Conservation (phyloP, 306 rosid species). For the Dryas drummondii region DNA sequence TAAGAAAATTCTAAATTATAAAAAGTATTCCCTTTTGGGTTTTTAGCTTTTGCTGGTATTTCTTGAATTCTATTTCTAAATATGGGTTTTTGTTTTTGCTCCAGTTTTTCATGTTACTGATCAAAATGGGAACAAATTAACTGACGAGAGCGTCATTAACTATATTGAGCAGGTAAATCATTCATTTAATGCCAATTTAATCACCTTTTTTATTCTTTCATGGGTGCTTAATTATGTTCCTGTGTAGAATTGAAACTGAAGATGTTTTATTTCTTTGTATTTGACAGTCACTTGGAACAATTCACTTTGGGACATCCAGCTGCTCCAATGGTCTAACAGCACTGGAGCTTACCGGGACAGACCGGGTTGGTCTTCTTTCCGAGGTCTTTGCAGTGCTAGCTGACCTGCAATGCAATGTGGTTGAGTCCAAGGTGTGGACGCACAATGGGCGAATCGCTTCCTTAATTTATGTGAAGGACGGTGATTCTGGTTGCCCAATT, state of each 20-base stretch:
- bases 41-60: not conserved
- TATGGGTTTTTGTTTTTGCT: conserved; percentile 1
- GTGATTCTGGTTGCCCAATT: conserved; percentile 61
- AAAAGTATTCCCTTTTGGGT: not conserved
- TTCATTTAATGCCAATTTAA: not conserved
- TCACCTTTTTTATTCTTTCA: too few relatives aligned
- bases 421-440: conserved; percentile 94
- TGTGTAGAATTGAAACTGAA: conserved; percentile 8
- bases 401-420: conserved; percentile 81
- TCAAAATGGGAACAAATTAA: conserved; percentile 74
- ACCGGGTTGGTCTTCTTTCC: conserved; percentile 85
- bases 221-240: not conserved
- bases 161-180: conserved; percentile 78
- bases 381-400: conserved; percentile 91
- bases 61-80: conserved; percentile 10
- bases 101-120: conserved; percentile 93
- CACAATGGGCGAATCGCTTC: conserved; percentile 94
- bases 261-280: not conserved
- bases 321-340: conserved; percentile 56
- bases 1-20: conserved; percentile 20
- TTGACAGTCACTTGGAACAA: conserved; percentile 63
- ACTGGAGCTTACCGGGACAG: conserved; percentile 81
- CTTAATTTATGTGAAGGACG: conserved; percentile 61
- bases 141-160: conserved; percentile 65
- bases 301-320: conserved; percentile 48